Evolutionary conservation across 768 basidiomycete species (phyloP).

Genomic region (Lactarius sp.): DNA sequence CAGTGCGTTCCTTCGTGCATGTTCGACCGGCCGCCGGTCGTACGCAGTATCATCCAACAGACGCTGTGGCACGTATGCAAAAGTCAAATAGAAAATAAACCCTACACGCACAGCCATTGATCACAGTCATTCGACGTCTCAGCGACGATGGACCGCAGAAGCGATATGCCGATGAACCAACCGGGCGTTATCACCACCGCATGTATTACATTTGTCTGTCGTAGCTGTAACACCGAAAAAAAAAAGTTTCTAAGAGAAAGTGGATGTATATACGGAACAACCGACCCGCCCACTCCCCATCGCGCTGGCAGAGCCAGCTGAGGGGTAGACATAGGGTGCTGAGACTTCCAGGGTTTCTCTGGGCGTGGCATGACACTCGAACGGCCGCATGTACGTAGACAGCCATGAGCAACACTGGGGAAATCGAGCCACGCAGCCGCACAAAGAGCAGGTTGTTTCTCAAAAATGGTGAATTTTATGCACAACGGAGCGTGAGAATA

Average conservation of each 20-base stretch:
- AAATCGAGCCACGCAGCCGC: constrained; percentile 78
- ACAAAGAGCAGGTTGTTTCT: constrained; percentile 40
- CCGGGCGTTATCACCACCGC: not conserved
- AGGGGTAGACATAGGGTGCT: constrained; percentile 64
- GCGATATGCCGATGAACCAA: not conserved
- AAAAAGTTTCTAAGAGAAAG: not conserved
- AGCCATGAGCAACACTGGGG: constrained; percentile 90
- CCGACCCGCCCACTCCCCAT: constrained; percentile 70
- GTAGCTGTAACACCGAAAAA: not conserved
- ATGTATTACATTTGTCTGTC: not conserved
- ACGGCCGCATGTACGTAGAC: constrained; percentile 59
- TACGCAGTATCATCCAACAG: not conserved
- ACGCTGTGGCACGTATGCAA: too few relatives aligned
- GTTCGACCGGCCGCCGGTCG: too few relatives aligned
- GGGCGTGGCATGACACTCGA: constrained; percentile 87
- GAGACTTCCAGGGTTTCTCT: constrained; percentile 67
- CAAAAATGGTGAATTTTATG: not conserved
- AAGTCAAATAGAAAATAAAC: too few relatives aligned
- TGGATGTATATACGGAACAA: constrained; percentile 45
- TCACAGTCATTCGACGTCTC: not conserved
- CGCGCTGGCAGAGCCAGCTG: constrained; percentile 19
- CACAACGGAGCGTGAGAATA: not conserved
- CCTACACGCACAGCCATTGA: not conserved
- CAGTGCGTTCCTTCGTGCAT: too few relatives aligned
- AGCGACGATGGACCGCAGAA: not conserved